phyloP scores from a whole-genome alignment of 208 protist species.

The Leishmania gerbilli region DNA sequence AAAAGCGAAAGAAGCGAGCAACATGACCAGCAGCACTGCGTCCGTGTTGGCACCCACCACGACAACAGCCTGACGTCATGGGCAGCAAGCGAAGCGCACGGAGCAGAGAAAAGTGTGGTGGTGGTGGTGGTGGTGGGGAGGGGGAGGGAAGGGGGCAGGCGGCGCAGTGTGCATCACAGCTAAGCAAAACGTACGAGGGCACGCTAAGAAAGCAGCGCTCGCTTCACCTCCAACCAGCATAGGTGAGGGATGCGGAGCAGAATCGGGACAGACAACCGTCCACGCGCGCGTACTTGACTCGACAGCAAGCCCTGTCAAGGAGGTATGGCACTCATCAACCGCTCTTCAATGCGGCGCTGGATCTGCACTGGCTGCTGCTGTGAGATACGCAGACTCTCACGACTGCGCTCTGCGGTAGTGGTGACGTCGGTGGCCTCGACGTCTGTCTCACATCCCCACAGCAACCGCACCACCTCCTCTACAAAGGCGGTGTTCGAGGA shows the following conservation, averaged over 20 bases:
- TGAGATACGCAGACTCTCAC: background rate
- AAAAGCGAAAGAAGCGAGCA: background rate
- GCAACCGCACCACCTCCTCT: slow-evolving; percentile 55
- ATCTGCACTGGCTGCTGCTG: slow-evolving; percentile 3
- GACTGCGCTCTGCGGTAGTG: background rate
- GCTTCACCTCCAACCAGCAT: background rate
- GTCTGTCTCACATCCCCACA: slow-evolving; percentile 21
- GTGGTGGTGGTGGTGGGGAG: background rate
- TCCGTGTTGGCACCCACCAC: background rate
- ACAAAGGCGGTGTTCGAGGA: slow-evolving; percentile 55
- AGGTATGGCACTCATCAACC: background rate
- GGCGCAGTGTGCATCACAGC: background rate
- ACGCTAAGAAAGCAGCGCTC: too few relatives aligned
- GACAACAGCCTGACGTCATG: background rate
- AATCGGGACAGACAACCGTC: background rate
- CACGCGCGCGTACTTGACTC: background rate
- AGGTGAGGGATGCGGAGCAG: background rate
- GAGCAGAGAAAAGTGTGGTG: background rate
- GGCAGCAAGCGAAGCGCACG: background rate
- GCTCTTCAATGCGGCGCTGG: slow-evolving; percentile 22
- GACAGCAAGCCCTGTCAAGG: background rate
- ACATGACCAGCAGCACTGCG: background rate
- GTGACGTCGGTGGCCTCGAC: background rate
- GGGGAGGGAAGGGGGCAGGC: too few relatives aligned
- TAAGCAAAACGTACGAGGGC: background rate